phyloP scores from a whole-genome alignment of 192 early-diverging fungal genomes.

The Radiomyces spectabilis region DNA sequence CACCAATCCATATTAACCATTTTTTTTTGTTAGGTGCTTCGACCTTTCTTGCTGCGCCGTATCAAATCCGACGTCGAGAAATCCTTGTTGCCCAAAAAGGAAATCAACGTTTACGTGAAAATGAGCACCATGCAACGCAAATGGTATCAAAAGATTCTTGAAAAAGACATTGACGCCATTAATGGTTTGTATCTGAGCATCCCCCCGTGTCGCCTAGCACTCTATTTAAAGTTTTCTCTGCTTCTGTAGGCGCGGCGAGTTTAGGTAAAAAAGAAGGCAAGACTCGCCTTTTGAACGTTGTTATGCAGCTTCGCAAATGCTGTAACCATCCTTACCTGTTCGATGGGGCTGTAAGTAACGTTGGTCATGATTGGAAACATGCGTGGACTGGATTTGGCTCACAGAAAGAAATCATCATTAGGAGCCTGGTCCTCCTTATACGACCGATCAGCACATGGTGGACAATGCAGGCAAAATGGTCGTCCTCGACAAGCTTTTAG shows the following conservation, averaged over 20 bases:
- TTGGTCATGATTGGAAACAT: not conserved
- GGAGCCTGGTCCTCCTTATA: constrained; percentile 94
- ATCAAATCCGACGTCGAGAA: constrained; percentile 98
- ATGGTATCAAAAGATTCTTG: constrained; percentile 93
- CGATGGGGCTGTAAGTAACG: constrained; percentile 49
- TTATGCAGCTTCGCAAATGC: constrained; percentile 91
- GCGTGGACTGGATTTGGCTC: not conserved
- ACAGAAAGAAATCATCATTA: constrained; percentile 26
- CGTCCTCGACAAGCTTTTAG: constrained; percentile 84
- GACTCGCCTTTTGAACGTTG: constrained; percentile 89
- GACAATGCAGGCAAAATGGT: constrained; percentile 94
- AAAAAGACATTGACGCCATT: constrained; percentile 95
- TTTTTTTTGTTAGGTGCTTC: constrained; percentile 40
- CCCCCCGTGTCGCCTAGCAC: too few relatives aligned
- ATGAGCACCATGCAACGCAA: constrained; percentile 92
- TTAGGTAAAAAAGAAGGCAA: constrained; percentile 72
- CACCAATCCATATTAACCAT: not conserved
- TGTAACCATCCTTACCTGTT: constrained; percentile 97
- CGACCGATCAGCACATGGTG: constrained; percentile 93
- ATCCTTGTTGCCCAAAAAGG: constrained; percentile 90
- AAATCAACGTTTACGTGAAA: constrained; percentile 87
- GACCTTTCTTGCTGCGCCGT: constrained; percentile 81
- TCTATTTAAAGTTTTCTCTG: too few relatives aligned
- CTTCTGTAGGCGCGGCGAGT: constrained; percentile 41
- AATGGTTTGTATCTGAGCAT: constrained; percentile 55